Base-by-base conservation (phyloP, 306 rosid species). In the Quercus glauca region DNA sequence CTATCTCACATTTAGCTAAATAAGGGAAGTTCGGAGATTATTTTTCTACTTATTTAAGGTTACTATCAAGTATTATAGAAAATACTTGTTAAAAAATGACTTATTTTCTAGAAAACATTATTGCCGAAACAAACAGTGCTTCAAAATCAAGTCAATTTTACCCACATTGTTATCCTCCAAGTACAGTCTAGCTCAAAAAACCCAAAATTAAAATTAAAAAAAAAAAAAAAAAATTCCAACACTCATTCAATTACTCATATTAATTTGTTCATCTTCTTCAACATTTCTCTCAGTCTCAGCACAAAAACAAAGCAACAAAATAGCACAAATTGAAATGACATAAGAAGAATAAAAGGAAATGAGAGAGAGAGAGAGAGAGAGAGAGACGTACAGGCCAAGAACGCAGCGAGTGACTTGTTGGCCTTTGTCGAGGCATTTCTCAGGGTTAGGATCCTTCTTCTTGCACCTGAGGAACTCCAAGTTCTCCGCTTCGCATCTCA, bases 381-480 rank as follows among this genome's bases (percentile, higher is more conserved):
- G 14, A 73, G n/a, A 5, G 52, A 55, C 87, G 87, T 83, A 96
- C 99, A 93, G 92, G 86, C 87, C 82, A 73, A 92, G 98, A 75
- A 89, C 97, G 76, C 99, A 95, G 58, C 97, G 96, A 19, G 97
- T 95, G 79, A 92, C 97, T 29, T 95, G 89, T 20, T 91, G 97
- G 33, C 99, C 99, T 75, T 90, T 89, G 20, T 91, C 94, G 43
- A 95, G 94, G 31, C 99, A 95, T 78, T 92, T 95, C 79, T 95
- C 99, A 5, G 98, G 99, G 81, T 95, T 90, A 2, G 81, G 88
- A 78, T 95, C 99, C 81, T 89, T 89, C 94, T 86, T 88, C 92
- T 95, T 95, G 84, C 99, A 92, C 87, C 89, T 93, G 53, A 95
- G 89, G 55, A 91, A 95, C 9, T 87, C 99, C 86, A 95, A 78